These are phyloP conservation scores for Cytospora leucostoma DNA, from an alignment of 2,329 filamentous ascomycete species.

Conservation along the genomic window DNA sequence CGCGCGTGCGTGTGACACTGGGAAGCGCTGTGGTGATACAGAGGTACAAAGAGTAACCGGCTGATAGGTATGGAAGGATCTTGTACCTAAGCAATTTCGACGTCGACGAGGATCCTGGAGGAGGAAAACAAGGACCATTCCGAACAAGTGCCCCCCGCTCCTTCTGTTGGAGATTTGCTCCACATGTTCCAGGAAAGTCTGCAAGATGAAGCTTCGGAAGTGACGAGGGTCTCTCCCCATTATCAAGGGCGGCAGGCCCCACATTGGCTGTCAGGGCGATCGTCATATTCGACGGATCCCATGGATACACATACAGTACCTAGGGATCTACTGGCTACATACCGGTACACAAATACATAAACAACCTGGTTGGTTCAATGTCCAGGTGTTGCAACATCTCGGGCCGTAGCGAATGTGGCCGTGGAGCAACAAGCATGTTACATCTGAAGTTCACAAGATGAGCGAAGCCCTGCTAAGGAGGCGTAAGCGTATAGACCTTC, in stretches of 20 bases:
- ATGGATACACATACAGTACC: background rate
- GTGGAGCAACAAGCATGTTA: slow-evolving; percentile 9
- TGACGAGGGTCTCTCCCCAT: background rate
- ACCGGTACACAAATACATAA: too few species aligned
- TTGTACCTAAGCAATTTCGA: background rate
- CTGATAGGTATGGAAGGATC: background rate
- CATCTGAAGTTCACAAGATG: background rate
- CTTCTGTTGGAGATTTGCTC: slow-evolving; percentile 20
- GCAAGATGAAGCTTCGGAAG: slow-evolving; percentile 6
- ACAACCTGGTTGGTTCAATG: too few species aligned
- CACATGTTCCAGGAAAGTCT: slow-evolving; percentile 21
- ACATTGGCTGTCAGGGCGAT: background rate
- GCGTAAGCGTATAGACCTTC: background rate
- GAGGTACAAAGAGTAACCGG: background rate
- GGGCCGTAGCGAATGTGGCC: slow-evolving; percentile 9
- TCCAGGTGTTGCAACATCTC: background rate
- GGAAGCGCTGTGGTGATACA: background rate
- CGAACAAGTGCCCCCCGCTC: slow-evolving; percentile 6
- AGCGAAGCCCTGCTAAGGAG: background rate
- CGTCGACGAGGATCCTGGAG: background rate
- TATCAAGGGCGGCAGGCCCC: background rate
- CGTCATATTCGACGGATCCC: background rate
- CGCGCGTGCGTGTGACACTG: slow-evolving; percentile 9
- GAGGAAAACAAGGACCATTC: background rate
- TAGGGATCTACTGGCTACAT: too few species aligned